Evolutionary conservation across 1,139 yeast genomes (phyloP), one percentile per base, ranked within the genome.

Genomic region (Arxiozyma bovina): DNA sequence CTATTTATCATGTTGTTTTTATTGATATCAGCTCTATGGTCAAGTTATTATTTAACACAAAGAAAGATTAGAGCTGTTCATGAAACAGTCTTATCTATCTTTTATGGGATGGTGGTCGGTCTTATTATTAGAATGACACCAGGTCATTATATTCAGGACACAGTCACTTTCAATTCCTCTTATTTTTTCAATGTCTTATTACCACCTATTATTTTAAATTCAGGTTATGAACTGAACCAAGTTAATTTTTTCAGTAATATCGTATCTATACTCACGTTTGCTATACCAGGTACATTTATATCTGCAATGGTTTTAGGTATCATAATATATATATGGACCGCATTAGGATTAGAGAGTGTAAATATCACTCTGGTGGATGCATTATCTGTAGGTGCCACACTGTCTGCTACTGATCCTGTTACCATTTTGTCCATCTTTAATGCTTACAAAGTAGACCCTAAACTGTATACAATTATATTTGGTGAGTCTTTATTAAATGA

Each of bases 351-450:
- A 48, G 99, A 94, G 69, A 88, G 93, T 38, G 81, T 93, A 52
- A 75, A 84, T 58, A 81, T 94, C 56, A 93, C 96, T 54, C 90
- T 93, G 72, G 96, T 93, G 27, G 98, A 93, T 69, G 97, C 99
- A 0, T 77, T 94, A 57, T 93, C 96, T 0, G 96, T 94, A 12
- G 99, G 99, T 15, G 99, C 99, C 2, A 91, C 99, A 0, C 77
- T 94, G 50, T 88, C 96, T 0, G 99, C 99, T 23, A 94, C 99
- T 0, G 99, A 94, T 69, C 99, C 99, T 0, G 98, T 94, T 42
- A 94, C 99, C 1, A 93, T 94, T 66, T 74, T 94, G 63, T 90
- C 98, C 17, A 94, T 94, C 57, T 94, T 94, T 77, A 93, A 93
- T 66, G 95, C 98, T 18, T 93, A 94, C 73, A 90, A 91, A 70